Evolutionary conservation across 306 rosid species (phyloP), one percentile per base, ranked within the genome.

Genomic region (Vigna reflexopilosa): DNA sequence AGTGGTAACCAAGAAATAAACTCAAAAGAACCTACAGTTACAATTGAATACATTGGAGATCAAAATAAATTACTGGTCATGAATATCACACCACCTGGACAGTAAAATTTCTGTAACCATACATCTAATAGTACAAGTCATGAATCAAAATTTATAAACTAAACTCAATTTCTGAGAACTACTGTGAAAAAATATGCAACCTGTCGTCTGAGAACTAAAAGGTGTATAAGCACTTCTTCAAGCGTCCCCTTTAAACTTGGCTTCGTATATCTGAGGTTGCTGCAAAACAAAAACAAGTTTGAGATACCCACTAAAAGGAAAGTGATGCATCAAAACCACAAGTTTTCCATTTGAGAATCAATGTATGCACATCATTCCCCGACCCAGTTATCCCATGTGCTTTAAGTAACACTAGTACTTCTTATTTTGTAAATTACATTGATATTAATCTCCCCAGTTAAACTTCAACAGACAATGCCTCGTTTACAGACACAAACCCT

Each of bases 201-300:
- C 7, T 22, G 62, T 16, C 47, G 15, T 68, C 72, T 11, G 49
- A 14, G 36, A 28, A 32, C 28, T 40, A 55, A 74, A 44, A 78
- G 48, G 30, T 70, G 15, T 20, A 74, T 12, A 62, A 66, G 72
- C 84, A 70, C 44, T 67, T 47, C 76, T 78, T 89, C 90, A 94
- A n/a, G 82, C 85, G 59, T 81, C 89, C 66, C 86, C 87, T 75
- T 75, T 83, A 86, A 92, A 92, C 89, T 85, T 95, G 26, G 93
- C 91, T 82, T 92, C 96, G 62, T 92, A 95, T 9, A 81, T 75
- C 83, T 91, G 90, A 1, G 97, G 97, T 89, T 83, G 87, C 98
- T 95, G 93, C 90, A 83, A 81, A 17, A 84, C 9, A 70, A 9
- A 67, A 69, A 5, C 7, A 5, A 48, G 6, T 32, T 57, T 30